Evolutionary conservation across 2,329 filamentous ascomycete genomes (phyloP), one percentile per base, ranked within the genome.

Genomic region (Diaporthe eres): DNA sequence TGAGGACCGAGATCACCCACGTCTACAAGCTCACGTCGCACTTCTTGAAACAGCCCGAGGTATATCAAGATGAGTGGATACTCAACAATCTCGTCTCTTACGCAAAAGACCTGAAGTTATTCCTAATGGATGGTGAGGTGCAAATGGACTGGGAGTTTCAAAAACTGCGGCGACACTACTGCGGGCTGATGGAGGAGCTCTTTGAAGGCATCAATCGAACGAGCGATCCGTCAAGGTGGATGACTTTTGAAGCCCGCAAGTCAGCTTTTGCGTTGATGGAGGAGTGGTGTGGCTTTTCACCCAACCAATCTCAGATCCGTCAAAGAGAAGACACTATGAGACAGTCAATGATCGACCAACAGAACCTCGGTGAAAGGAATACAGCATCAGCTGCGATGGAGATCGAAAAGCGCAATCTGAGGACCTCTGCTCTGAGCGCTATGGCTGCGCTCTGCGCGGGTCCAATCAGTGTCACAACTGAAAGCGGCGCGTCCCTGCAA

Each of bases 251-350:
- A 83, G 95, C 96, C 17, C 90, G 97, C 55, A 98, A 98, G 82
- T 98, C 97, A 7, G 94, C 96, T 0, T 99, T 99, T 82, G 93
- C 96, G 0, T 86, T 99, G 65, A 98, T 99, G 96, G 97, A 99
- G 84, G 96, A 98, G 78, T 99, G 97, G 97, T 99, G 97, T 82
- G 97, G 97, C 3, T 98, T 97, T 83, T 98, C 96, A 10, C 95
- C 96, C 0, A 98, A 98, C 78, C 95, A 97, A 82, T 88, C 87
- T 19, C 94, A 97, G 78, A 94, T 98, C 55, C 91, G 93, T 7
- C 92, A 93, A 75, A 90, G 95, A 77, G 96, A 98, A 84, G 94
- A 98, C 77, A 94, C 91, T 49, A 97, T 98, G 93, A 90, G 95
- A 58, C 94, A 96, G 79, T 95, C 94, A 3, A 89, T 97, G 78